These are phyloP conservation scores for Nitzschia putrida DNA, from an alignment of 108 stramenopile species.

Conservation along the genomic window DNA sequence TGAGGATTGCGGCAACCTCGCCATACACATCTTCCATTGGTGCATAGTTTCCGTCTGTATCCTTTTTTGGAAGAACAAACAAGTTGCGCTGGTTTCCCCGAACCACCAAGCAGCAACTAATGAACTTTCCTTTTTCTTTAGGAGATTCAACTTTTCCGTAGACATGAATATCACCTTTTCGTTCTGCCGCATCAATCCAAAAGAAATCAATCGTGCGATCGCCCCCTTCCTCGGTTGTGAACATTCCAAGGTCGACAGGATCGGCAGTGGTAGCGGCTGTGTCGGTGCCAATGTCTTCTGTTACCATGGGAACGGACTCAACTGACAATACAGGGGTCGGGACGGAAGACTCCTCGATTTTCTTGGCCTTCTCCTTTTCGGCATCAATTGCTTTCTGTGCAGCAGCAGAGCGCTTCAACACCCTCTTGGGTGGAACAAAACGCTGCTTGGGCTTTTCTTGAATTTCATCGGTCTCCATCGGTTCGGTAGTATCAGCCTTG, in stretches of 20 bases:
- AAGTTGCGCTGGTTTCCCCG: constrained; percentile 79
- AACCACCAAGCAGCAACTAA: constrained; percentile 88
- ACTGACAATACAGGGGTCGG: constrained; percentile 44
- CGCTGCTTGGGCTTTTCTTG: constrained; percentile 23
- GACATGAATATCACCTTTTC: constrained; percentile 87
- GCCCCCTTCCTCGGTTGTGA: constrained; percentile 26
- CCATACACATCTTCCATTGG: constrained; percentile 80
- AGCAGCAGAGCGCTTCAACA: constrained; percentile 40
- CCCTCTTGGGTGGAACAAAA: constrained; percentile 21
- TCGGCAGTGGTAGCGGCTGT: constrained; percentile 21
- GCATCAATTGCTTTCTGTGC: constrained; percentile 43
- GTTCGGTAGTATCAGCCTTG: not conserved
- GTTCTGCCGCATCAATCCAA: constrained; percentile 94
- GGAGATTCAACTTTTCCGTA: constrained; percentile 86
- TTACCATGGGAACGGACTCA: constrained; percentile 52
- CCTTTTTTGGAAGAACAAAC: constrained; percentile 88
- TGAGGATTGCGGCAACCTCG: constrained; percentile 71
- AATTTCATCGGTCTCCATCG: not conserved
- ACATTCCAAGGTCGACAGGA: constrained; percentile 34
- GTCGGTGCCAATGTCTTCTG: constrained; percentile 57
- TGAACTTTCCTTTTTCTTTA: constrained; percentile 38
- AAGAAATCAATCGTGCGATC: constrained; percentile 82
- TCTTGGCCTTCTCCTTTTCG: constrained; percentile 13
- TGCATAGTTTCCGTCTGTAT: constrained; percentile 46
- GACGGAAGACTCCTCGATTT: constrained; percentile 4